A percentile compares a stretch with the other conserved stretches of the same genome.
Evolutionary conservation across 768 basidiomycete genomes (phyloP).

Genomic region (Calvatia gigantea): DNA sequence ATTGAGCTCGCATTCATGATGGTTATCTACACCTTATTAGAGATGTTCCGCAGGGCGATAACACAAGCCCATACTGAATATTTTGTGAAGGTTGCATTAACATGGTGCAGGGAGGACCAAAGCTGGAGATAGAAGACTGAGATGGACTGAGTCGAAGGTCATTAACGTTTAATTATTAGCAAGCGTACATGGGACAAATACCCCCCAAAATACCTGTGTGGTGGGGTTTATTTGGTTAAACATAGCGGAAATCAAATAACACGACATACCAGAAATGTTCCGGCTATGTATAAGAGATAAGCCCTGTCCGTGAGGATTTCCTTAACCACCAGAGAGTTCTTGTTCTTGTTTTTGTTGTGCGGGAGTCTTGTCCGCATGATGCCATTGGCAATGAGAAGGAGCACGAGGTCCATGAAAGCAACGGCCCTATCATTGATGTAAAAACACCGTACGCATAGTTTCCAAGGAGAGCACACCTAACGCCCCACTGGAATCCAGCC

Average conservation of each 20-base stretch:
- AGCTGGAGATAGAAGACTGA: constrained; percentile 52
- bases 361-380: constrained; percentile 41
- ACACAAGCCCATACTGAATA: constrained; percentile 32
- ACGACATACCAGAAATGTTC: constrained; percentile 33
- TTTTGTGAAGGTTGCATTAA: constrained; percentile 35
- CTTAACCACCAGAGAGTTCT: constrained; percentile 24
- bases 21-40: constrained; percentile 33
- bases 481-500: constrained; percentile 38
- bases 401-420: constrained; percentile 40
- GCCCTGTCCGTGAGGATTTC: constrained; percentile 37
- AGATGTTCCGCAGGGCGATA: background rate
- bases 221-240: background rate
- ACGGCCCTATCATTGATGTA: constrained; percentile 31
- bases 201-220: constrained; percentile 43
- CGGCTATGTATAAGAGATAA: constrained; percentile 39
- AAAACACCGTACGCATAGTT: background rate
- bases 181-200: constrained; percentile 46
- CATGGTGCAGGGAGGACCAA: constrained; percentile 37
- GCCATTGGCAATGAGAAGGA: constrained; percentile 40
- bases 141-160: background rate
- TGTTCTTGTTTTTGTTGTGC: constrained; percentile 21
- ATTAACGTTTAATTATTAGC: background rate
- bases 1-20: constrained; percentile 51
- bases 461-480: constrained; percentile 30
- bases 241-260: background rate